Evolutionary conservation across 371 early-diverging fungal genomes (phyloP).

Genomic region (Cokeromyces recurvatus): DNA sequence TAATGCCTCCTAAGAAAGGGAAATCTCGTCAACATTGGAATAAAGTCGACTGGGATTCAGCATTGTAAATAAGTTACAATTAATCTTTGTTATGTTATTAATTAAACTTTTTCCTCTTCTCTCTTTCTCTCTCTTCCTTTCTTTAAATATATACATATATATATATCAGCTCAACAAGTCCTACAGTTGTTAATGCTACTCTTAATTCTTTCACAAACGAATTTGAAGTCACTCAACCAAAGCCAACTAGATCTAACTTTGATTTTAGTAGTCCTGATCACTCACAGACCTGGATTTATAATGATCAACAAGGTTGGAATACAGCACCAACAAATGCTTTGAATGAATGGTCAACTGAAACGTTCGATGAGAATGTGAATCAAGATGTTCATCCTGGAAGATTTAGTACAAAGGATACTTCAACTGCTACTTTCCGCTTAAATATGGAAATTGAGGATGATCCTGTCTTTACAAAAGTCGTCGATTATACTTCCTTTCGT

Average conservation of each 20-base stretch:
- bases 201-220: constrained; percentile 15
- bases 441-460: constrained; percentile 27
- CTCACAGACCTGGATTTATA: constrained; percentile 2
- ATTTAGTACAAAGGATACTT: constrained; percentile 3
- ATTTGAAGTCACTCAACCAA: constrained; percentile 9
- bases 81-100: no score
- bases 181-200: constrained; percentile 16
- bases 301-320: constrained; percentile 8
- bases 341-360: neutral
- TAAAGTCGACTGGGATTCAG: constrained; percentile 10
- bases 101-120: no score
- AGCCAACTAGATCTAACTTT: constrained; percentile 8
- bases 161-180: neutral
- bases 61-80: constrained; percentile 2
- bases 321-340: neutral
- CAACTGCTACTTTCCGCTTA: constrained; percentile 13
- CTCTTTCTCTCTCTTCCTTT: no score
- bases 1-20: neutral
- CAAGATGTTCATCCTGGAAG: neutral
- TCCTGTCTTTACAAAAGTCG: constrained; percentile 20
- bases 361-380: neutral
- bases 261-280: constrained; percentile 2
- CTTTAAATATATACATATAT: neutral
- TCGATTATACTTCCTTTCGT: constrained; percentile 24
- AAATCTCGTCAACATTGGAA: constrained; percentile 3